Percentiles rank a stretch among this genome's conserved stretches.
These are phyloP conservation scores for Paraleonurus japonicus DNA, from an alignment of 257 asterid genomes.

Conservation along the genomic window DNA sequence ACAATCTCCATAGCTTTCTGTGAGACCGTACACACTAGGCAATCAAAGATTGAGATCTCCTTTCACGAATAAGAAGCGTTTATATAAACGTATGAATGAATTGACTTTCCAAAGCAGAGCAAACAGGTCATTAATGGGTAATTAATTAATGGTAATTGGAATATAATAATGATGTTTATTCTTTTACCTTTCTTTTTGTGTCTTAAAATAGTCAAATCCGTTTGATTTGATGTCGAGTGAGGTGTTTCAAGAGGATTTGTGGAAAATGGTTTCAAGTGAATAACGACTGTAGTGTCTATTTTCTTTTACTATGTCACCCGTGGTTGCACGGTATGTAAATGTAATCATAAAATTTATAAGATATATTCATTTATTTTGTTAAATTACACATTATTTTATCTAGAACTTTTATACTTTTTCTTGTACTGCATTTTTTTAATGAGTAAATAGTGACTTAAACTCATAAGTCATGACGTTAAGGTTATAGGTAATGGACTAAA, in stretches of 20 bases:
- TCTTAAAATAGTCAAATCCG: not conserved
- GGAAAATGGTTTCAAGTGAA: no score
- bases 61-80: conserved; percentile 12
- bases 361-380: no score
- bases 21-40: conserved; percentile 7
- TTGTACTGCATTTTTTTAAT: no score
- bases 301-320: no score
- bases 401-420: no score
- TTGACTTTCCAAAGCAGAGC: conserved; percentile 28
- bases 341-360: no score
- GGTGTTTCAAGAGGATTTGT: not conserved
- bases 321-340: no score
- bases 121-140: conserved; percentile 11
- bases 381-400: no score
- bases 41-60: conserved; percentile 27
- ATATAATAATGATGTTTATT: not conserved
- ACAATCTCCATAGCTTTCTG: conserved; percentile 33
- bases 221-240: not conserved
- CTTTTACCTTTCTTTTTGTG: not conserved
- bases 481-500: no score
- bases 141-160: conserved; percentile 11
- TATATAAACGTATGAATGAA: conserved; percentile 30
- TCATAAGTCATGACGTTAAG: no score
- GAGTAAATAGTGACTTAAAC: no score
- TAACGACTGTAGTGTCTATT: no score